Base-by-base conservation (phyloP, 352 stramenopile species). In the Blastocystis sp. region DNA sequence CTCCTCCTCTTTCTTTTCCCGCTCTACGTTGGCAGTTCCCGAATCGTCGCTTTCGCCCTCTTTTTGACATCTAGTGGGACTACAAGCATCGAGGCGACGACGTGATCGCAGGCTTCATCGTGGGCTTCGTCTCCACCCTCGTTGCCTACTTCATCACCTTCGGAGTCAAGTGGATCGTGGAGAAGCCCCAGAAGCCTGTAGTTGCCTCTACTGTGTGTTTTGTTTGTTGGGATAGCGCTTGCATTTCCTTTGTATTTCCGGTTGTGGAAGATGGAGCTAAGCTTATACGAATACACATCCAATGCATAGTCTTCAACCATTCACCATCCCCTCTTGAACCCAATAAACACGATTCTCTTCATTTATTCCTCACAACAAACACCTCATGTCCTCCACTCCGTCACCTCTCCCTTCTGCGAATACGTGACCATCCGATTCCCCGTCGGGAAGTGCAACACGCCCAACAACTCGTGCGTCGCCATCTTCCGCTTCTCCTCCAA, bases 61-160 rank as follows among this genome's bases (percentile, higher is more conserved):
- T 24, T 0, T 2, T 0, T 78, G 18, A 78, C 32, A 16, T 9
- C 7, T 78, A 78, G 67, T 78, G 67, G 67, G 67, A 78, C n/a
- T 78, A 78, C 67, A 78, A 78, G 27, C 67, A 78, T 78, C 67
- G 67, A 14, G 67, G 67, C 29, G 67, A 78, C 34, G 67, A 78
- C 34, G 67, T 78, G 11, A 40, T 78, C 0, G 67, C 38, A 0
- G 67, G 67, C 14, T 78, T 42, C 24, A 1, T 59, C n/a, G 67
- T 78, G 29, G 67, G 67, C 18, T 9, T 40, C 2, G 6, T 78
- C 7, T 34, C 32, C 57, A 59, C 40, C 18, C 32, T 78, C n/a
- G 21, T 38, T 44, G 49, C 42, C 4, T 78, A 78, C 36, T 78
- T 57, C 27, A 38, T 61, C 24, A 42, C 49, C 6, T 78, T 56